These are phyloP conservation scores for Penicillium waksmanii DNA, from an alignment of 495 filamentous ascomycete genomes.

Conservation along the genomic window DNA sequence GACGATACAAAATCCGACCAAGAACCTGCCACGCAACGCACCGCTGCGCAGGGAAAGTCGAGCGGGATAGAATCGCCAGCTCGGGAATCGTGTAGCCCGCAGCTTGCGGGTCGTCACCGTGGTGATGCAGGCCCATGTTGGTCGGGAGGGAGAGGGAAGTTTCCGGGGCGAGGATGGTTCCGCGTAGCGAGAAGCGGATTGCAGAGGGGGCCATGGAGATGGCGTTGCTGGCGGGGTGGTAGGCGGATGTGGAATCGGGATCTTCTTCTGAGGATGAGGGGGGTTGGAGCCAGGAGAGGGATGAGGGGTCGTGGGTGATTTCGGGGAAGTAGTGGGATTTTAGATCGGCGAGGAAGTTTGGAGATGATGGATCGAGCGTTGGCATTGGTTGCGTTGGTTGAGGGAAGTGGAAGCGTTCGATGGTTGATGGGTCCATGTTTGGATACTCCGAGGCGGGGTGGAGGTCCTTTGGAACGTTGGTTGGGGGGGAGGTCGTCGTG, in stretches of 20 bases:
- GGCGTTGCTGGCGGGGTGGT: constrained; percentile 72
- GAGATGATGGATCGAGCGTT: constrained; percentile 79
- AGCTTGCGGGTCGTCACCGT: constrained; percentile 88
- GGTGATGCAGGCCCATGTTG: constrained; percentile 85
- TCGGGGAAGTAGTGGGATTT: constrained; percentile 92
- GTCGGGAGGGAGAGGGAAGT: constrained; percentile 71
- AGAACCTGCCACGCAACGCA: constrained; percentile 92
- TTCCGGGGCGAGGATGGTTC: constrained; percentile 73
- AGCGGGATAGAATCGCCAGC: constrained; percentile 79
- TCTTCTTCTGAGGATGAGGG: constrained; percentile 62
- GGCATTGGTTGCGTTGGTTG: constrained; percentile 49
- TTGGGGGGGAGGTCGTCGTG: constrained; percentile 42
- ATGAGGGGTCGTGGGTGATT: constrained; percentile 79
- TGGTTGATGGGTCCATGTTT: constrained; percentile 55
- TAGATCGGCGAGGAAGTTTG: constrained; percentile 79
- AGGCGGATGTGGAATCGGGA: constrained; percentile 58
- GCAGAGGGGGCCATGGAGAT: constrained; percentile 69
- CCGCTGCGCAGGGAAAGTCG: constrained; percentile 79
- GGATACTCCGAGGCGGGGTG: constrained; percentile 47
- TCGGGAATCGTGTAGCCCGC: constrained; percentile 94
- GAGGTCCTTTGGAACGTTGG: constrained; percentile 41
- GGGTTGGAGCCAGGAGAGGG: constrained; percentile 87
- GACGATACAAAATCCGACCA: constrained; percentile 79
- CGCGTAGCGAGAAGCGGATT: constrained; percentile 87
- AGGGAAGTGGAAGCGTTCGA: constrained; percentile 58